phyloP scores from a whole-genome alignment of 179 eudicot genomes.

The Patellifolia procumbens region DNA sequence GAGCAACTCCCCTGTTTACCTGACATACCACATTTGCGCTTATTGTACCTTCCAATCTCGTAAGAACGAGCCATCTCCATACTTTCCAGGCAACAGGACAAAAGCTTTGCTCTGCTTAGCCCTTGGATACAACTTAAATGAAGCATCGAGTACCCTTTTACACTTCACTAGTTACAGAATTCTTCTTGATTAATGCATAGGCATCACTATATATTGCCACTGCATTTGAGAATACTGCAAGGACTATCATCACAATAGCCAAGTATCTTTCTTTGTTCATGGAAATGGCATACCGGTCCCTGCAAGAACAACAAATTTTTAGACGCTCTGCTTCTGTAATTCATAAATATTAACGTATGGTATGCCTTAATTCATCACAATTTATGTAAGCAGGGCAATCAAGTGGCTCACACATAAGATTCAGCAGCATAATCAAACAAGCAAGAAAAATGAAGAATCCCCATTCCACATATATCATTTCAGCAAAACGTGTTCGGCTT shows the following conservation, averaged over 20 bases:
- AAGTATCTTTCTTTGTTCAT: constrained; percentile 68
- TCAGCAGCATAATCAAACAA: neutral
- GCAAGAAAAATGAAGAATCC: neutral
- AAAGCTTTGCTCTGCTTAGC: neutral
- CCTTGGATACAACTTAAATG: neutral
- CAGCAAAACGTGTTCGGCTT: neutral
- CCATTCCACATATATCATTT: neutral
- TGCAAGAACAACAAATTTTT: constrained; percentile 30
- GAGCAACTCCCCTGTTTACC: constrained; percentile 9
- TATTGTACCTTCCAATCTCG: constrained; percentile 8
- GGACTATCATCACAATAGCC: constrained; percentile 71
- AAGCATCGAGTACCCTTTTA: neutral
- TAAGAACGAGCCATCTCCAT: neutral
- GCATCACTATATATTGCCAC: constrained; percentile 94
- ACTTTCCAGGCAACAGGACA: neutral
- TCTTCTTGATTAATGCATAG: constrained; percentile 74
- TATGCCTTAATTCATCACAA: neutral
- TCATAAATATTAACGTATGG: neutral
- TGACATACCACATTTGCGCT: neutral
- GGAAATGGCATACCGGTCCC: constrained; percentile 79
- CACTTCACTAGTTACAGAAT: constrained; percentile 23
- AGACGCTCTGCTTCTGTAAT: neutral
- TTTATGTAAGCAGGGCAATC: neutral
- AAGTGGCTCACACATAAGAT: neutral
- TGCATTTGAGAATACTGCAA: constrained; percentile 79